Percentiles rank a stretch among this genome's conserved stretches.
These are phyloP conservation scores for Epichloe brachyelytri DNA, from an alignment of 2,329 filamentous ascomycete genomes.

Conservation along the genomic window DNA sequence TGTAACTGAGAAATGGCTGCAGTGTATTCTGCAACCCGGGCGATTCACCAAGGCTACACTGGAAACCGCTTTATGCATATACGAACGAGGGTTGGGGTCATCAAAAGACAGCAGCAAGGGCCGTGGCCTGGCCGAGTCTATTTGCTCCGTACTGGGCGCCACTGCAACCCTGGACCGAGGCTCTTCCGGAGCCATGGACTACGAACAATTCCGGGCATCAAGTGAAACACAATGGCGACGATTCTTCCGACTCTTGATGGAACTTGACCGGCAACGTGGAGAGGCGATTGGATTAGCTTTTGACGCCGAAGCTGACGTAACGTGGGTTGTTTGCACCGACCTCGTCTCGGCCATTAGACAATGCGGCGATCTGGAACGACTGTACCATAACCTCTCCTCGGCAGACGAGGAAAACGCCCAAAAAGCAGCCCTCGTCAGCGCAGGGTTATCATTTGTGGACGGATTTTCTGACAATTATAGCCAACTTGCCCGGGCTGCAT, in stretches of 20 bases:
- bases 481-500: slow-evolving; percentile 51
- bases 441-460: slow-evolving; percentile 57
- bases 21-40: slow-evolving; percentile 70
- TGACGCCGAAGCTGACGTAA: slow-evolving; percentile 56
- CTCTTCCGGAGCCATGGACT: slow-evolving; percentile 55
- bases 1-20: slow-evolving; percentile 72
- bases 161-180: slow-evolving; percentile 53
- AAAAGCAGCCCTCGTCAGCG: slow-evolving; percentile 50
- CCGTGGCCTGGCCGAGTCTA: slow-evolving; percentile 57
- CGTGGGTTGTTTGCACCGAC: slow-evolving; percentile 79
- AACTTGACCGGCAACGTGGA: slow-evolving; percentile 74
- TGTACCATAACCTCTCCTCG: slow-evolving; percentile 52
- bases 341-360: slow-evolving; percentile 65
- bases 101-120: slow-evolving; percentile 27
- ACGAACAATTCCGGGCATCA: slow-evolving; percentile 58
- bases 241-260: slow-evolving; percentile 74
- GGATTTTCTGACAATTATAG: slow-evolving; percentile 57
- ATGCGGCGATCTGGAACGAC: slow-evolving; percentile 64
- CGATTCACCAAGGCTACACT: slow-evolving; percentile 69
- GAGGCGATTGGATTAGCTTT: slow-evolving; percentile 69
- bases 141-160: slow-evolving; percentile 58
- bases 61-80: slow-evolving; percentile 72
- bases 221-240: slow-evolving; percentile 78
- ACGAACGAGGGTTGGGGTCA: slow-evolving; percentile 48
- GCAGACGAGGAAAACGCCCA: slow-evolving; percentile 40